phyloP scores from a whole-genome alignment of 225 moss, liverwort and hornwort genomes.

The Climacium dendroides region DNA sequence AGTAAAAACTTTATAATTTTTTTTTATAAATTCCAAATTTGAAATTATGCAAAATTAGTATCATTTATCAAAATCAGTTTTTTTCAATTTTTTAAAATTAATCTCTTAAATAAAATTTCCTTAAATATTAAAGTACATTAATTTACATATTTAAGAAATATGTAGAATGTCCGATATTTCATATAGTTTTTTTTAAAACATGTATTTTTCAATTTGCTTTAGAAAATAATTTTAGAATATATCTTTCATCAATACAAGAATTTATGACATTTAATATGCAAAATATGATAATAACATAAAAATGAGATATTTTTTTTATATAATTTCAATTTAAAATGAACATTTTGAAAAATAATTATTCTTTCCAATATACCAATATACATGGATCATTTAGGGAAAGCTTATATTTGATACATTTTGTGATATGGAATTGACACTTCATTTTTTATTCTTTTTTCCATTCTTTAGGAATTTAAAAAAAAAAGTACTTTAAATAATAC shows the following conservation, averaged over 20 bases:
- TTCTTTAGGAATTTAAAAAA: not conserved
- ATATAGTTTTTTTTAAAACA: too few species aligned
- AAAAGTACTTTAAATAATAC: too few species aligned
- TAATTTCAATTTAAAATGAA: not conserved
- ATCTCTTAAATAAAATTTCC: too few species aligned
- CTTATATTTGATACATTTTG: not conserved
- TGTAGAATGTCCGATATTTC: too few species aligned
- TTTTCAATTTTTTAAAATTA: too few species aligned
- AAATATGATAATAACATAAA: not conserved
- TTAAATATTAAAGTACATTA: not conserved
- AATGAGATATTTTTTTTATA: not conserved
- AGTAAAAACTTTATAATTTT: too few species aligned
- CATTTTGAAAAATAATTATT: not conserved
- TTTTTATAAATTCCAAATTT: too few species aligned
- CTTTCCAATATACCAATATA: accelerated
- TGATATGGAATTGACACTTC: not conserved
- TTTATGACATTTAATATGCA: not conserved
- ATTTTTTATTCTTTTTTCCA: not conserved
- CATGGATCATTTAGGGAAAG: accelerated
- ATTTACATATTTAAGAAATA: not conserved
- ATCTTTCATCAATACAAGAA: not conserved
- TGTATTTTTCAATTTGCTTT: not conserved
- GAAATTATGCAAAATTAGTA: not conserved
- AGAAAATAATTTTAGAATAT: accelerated
- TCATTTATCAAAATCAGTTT: not conserved